Conservation (phyloP, 129 eudicot genomes). For the Tanacetum coccineum region DNA sequence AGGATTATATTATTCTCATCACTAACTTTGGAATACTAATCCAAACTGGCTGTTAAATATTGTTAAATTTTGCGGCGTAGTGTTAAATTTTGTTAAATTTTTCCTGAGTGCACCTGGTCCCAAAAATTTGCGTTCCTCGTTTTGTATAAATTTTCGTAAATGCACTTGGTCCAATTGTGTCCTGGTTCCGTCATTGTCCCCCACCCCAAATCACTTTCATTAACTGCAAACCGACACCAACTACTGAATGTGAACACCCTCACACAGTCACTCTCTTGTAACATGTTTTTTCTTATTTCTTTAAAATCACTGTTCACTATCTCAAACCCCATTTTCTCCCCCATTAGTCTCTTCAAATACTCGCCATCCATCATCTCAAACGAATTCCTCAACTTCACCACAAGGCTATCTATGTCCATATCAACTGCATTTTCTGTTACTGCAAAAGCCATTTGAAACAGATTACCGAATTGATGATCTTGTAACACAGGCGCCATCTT, state of each 20-base stretch:
- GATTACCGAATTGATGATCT: constrained; percentile 40
- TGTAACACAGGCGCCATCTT: constrained; percentile 28
- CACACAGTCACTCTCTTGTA: constrained; percentile 18
- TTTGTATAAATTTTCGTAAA: too few species aligned
- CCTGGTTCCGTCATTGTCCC: too few species aligned
- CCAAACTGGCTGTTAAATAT: constrained; percentile 31
- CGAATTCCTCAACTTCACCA: constrained; percentile 37
- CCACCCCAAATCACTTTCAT: constrained; percentile 38
- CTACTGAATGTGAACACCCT: constrained; percentile 40
- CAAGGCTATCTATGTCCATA: constrained; percentile 30
- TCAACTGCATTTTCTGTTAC: constrained; percentile 5
- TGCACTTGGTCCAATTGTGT: too few species aligned
- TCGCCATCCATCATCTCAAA: too few species aligned
- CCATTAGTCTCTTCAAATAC: constrained; percentile 26
- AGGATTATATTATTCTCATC: constrained; percentile 19
- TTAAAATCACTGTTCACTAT: constrained; percentile 32
- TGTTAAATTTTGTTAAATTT: too few species aligned
- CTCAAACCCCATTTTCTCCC: constrained; percentile 44
- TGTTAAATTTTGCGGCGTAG: too few species aligned
- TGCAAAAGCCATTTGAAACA: constrained; percentile 37
- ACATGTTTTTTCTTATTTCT: constrained; percentile 27
- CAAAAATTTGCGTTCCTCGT: too few species aligned
- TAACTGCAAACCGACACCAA: constrained; percentile 39
- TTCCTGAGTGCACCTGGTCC: too few species aligned
- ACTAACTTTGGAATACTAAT: constrained; percentile 15